Evolutionary conservation across 345 rosid species (phyloP), one percentile per base, ranked within the genome.

Genomic region (Excoecaria cochinchinensis): DNA sequence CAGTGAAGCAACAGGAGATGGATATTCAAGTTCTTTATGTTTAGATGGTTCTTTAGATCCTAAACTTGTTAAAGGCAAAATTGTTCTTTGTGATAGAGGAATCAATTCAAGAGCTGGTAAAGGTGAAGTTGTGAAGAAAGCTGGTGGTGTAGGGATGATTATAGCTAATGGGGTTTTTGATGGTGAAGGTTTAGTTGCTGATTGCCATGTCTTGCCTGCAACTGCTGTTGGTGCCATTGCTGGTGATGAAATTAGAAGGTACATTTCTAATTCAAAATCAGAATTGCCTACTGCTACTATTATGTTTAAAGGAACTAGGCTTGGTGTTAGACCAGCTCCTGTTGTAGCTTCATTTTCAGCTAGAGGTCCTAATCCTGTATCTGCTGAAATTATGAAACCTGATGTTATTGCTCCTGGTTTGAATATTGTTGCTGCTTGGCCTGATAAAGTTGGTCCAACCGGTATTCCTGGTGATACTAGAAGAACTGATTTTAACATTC

Each of bases 341-440:
- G 80, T 80, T 25, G 83, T 80, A 21, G 77, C 83, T 61, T 73
- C 83, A 3, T 80, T 80, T 57, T 80, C 83, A 31, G 83, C 83
- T 39, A 58, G 83, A 44, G 83, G 83, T 22, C 83, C 83, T 14
- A 80, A 80, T 61, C 83, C 83, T 6, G 80, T 58, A 46, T 72
- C 80, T 14, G 71, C 83, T 67, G 83, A 80, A 21, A 76, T 80
- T 38, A 16, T 80, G 67, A 80, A 80, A 19, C 83, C 83, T 52
- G 83, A 80, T 72, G 71, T 80, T 51, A 76, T 80, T 31, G 83
- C 83, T 68, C 83, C 83, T 51, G 83, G 83, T 40, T 72, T 80
- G 77, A 80, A 80, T 38, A 80, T 80, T n/a, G 80, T 80, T 24
- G 83, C 83, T 15, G 83, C 83, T 47, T 80, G 83, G 83, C 80